Conservation (phyloP, 2,329 filamentous ascomycete genomes). For the Periglandula ipomoeae region DNA sequence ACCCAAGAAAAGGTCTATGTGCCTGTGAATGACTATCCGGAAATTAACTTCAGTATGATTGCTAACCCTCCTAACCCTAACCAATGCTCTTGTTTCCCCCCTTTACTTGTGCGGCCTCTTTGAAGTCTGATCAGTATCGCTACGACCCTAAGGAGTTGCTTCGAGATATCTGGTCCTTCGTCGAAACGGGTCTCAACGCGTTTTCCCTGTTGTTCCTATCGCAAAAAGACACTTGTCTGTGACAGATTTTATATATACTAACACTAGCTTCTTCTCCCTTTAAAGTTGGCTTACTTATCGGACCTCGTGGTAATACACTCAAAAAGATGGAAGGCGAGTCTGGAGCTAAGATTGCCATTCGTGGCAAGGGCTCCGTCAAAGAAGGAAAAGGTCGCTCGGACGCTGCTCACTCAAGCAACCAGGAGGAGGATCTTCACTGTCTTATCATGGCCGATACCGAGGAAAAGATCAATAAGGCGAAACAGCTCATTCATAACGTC, state of each 20-base stretch:
- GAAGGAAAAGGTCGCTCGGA: slow-evolving; percentile 99
- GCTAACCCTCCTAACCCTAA: slow-evolving; percentile 90
- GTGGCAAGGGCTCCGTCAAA: slow-evolving; percentile 98
- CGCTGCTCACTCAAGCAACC: slow-evolving; percentile 97
- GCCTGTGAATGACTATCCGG: slow-evolving; percentile 99
- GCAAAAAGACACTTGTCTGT: slow-evolving; percentile 20
- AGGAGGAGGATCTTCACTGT: slow-evolving; percentile 98
- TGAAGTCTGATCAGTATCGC: slow-evolving; percentile 38
- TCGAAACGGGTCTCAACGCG: slow-evolving; percentile 14
- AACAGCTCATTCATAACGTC: slow-evolving; percentile 95
- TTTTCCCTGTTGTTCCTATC: neutral
- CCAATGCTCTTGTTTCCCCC: slow-evolving; percentile 32
- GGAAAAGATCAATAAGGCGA: slow-evolving; percentile 98
- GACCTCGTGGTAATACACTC: slow-evolving; percentile 97
- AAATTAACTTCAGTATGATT: slow-evolving; percentile 99
- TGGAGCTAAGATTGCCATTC: slow-evolving; percentile 96
- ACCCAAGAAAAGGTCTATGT: slow-evolving; percentile 99
- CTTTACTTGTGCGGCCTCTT: slow-evolving; percentile 14
- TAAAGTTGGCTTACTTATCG: slow-evolving; percentile 99
- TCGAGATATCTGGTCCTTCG: slow-evolving; percentile 24
- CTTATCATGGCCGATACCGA: slow-evolving; percentile 99
- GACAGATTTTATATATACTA: slow-evolving; percentile 52
- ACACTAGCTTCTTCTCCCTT: slow-evolving; percentile 77
- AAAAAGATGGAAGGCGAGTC: slow-evolving; percentile 99
- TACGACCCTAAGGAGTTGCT: slow-evolving; percentile 19